Conservation (phyloP, 305 asterid genomes). For the Fraxinus greggii region DNA sequence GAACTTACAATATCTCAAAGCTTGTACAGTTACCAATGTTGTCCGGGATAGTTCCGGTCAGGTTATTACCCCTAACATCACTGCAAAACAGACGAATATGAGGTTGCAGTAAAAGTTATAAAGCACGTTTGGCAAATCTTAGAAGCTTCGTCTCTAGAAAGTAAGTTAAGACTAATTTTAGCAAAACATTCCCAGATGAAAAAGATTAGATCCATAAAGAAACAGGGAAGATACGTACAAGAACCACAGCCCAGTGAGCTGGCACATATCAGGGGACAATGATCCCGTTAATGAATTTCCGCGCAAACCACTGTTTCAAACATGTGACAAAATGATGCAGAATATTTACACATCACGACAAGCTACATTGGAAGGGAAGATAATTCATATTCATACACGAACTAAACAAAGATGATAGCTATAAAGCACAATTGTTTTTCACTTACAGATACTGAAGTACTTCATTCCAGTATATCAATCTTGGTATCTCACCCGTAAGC, state of each 20-base stretch:
- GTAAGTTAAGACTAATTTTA: neutral
- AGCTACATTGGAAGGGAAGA: neutral
- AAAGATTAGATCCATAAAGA: neutral
- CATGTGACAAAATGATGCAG: neutral
- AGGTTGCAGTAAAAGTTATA: neutral
- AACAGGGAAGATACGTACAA: conserved; percentile 57
- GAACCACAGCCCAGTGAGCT: conserved; percentile 94
- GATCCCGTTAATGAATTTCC: conserved; percentile 82
- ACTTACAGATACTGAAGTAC: conserved; percentile 93
- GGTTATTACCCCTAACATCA: conserved; percentile 86
- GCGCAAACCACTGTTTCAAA: conserved; percentile 67
- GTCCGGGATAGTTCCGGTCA: conserved; percentile 84
- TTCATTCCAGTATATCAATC: conserved; percentile 95
- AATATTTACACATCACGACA: neutral
- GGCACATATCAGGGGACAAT: conserved; percentile 91
- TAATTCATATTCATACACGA: neutral
- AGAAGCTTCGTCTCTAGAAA: neutral
- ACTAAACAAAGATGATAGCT: neutral
- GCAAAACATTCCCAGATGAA: neutral
- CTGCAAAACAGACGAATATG: conserved; percentile 35
- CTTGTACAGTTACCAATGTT: conserved; percentile 94
- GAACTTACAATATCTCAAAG: conserved; percentile 88
- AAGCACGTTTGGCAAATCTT: neutral
- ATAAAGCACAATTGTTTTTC: neutral
- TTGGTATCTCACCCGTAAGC: conserved; percentile 90